Evolutionary conservation across 345 rosid species (phyloP).

Genomic region (Euclidium syriacum): DNA sequence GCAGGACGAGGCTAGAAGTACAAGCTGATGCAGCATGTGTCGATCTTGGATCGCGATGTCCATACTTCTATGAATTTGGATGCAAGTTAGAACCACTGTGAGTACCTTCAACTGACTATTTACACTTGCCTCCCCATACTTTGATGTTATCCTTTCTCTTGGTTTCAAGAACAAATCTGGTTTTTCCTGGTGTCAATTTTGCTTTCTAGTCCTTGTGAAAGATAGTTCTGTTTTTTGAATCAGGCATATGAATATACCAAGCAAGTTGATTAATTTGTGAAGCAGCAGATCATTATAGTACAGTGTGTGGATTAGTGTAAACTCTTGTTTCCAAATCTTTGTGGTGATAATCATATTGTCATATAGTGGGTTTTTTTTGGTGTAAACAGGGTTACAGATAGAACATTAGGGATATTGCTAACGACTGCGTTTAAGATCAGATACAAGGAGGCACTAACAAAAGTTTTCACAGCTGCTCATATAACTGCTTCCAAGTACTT

Average conservation of each 20-base stretch:
- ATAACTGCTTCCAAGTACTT: constrained; percentile 53
- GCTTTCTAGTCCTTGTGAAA: background rate
- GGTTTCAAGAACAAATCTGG: background rate
- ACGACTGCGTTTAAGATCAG: constrained; percentile 65
- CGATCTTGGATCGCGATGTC: constrained; percentile 73
- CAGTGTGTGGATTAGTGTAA: background rate
- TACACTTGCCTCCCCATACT: background rate
- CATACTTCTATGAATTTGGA: constrained; percentile 80
- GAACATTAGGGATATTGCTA: constrained; percentile 61
- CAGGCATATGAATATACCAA: background rate
- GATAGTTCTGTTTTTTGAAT: background rate
- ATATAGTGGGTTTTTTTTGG: background rate
- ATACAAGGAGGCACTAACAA: constrained; percentile 69
- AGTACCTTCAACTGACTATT: constrained; percentile 31
- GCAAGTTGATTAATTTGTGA: background rate
- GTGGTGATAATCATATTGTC: background rate
- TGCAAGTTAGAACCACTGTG: constrained; percentile 81
- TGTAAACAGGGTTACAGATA: constrained; percentile 51
- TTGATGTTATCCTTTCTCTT: background rate
- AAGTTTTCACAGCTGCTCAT: constrained; percentile 69
- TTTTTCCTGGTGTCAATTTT: background rate
- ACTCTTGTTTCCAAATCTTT: background rate
- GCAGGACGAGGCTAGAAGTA: constrained; percentile 76
- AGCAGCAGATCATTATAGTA: background rate
- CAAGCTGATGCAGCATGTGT: constrained; percentile 88